A percentile compares a stretch with the other conserved stretches of the same genome.
Conservation (phyloP, 495 filamentous ascomycete genomes). For the Opeltia flavorubescens region DNA sequence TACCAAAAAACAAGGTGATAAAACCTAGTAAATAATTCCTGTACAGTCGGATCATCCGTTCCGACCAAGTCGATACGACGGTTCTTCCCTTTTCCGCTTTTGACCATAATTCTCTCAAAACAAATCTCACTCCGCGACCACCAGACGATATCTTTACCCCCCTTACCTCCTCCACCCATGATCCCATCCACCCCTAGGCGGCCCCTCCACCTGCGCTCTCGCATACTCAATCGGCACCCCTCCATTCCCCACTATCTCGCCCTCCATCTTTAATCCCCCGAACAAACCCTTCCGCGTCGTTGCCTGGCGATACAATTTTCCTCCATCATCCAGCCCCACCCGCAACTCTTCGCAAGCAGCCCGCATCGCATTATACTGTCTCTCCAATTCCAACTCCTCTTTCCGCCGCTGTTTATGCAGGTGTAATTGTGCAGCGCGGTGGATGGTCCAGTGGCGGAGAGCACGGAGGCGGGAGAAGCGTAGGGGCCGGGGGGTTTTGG, state of each 20-base stretch:
- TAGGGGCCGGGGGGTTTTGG: constrained; percentile 59
- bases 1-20: neutral
- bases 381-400: constrained; percentile 49
- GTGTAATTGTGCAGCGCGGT: constrained; percentile 79
- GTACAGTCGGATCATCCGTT: too few species aligned
- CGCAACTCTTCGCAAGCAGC: constrained; percentile 71
- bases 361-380: constrained; percentile 67
- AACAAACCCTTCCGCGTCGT: constrained; percentile 77
- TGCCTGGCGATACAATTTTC: constrained; percentile 67
- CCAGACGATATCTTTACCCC: constrained; percentile 9
- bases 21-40: too few species aligned
- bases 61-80: too few species aligned
- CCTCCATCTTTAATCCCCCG: constrained; percentile 17
- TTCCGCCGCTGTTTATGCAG: constrained; percentile 45
- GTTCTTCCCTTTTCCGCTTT: too few species aligned
- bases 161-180: constrained; percentile 37
- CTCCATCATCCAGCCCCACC: constrained; percentile 52
- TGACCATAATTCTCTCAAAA: neutral
- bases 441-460: constrained; percentile 98
- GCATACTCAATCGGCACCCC: constrained; percentile 79
- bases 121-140: neutral
- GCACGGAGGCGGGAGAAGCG: constrained; percentile 74
- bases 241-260: constrained; percentile 18
- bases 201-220: constrained; percentile 65
- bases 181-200: constrained; percentile 62